A percentile compares a stretch with the other conserved stretches of the same genome.
Conservation (phyloP, 306 rosid species). For the Lathyrus oleraceus region DNA sequence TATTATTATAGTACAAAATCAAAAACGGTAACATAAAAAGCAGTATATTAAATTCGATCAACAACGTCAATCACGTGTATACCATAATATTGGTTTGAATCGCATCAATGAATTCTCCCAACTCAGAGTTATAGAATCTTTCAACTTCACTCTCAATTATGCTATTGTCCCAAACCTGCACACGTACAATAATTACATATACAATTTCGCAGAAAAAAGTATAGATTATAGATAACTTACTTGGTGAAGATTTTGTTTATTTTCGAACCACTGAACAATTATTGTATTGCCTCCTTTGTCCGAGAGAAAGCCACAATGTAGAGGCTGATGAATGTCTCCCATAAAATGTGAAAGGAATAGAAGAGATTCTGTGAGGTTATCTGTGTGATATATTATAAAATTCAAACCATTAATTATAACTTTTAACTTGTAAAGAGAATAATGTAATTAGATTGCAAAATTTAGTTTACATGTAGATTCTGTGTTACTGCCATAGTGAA, state of each 20-base stretch:
- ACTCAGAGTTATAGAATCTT: slow-evolving; percentile 50
- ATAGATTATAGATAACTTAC: slow-evolving; percentile 37
- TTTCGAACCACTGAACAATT: slow-evolving; percentile 64
- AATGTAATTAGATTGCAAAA: neutral
- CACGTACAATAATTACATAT: neutral
- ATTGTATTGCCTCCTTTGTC: slow-evolving; percentile 74
- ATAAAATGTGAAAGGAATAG: slow-evolving; percentile 78
- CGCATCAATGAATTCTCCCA: slow-evolving; percentile 44
- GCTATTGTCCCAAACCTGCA: slow-evolving; percentile 72
- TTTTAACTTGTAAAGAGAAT: too few relatives aligned
- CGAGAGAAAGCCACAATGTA: slow-evolving; percentile 69
- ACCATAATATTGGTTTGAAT: slow-evolving; percentile 73
- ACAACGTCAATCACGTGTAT: neutral
- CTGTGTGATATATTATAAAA: slow-evolving; percentile 32
- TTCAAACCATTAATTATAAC: neutral
- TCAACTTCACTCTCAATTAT: slow-evolving; percentile 67
- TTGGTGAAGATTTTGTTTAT: slow-evolving; percentile 75
- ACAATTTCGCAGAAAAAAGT: neutral
- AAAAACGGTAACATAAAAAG: neutral
- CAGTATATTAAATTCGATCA: too few relatives aligned
- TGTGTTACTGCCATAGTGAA: slow-evolving; percentile 19
- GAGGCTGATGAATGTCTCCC: slow-evolving; percentile 98
- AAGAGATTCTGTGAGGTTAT: slow-evolving; percentile 79
- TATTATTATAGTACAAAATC: neutral
- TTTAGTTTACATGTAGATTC: neutral